phyloP scores from a whole-genome alignment of 1,139 yeast genomes.

The Kurtzmaniella quercitrusa region DNA sequence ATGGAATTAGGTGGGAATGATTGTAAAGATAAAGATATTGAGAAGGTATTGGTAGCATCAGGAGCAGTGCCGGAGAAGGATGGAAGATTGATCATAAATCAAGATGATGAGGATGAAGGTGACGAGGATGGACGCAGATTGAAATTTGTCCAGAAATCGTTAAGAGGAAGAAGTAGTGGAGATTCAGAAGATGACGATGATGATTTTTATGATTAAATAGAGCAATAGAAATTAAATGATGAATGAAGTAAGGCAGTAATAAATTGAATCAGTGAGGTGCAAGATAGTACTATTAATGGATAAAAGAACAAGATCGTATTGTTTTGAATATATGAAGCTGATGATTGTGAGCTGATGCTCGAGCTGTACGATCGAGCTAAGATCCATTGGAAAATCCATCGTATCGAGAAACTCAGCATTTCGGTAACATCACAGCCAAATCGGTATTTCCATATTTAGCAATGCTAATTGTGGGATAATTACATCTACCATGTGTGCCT shows the following conservation, averaged over 20 bases:
- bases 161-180: conserved; percentile 28
- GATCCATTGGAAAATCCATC: too few species aligned
- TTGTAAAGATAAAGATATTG: conserved; percentile 64
- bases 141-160: conserved; percentile 53
- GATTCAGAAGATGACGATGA: conserved; percentile 31
- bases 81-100: conserved; percentile 59
- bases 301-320: too few species aligned
- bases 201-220: conserved; percentile 41
- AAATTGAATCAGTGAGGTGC: too few species aligned
- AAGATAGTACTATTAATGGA: too few species aligned
- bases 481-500: too few species aligned
- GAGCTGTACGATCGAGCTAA: too few species aligned
- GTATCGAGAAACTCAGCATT: too few species aligned
- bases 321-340: too few species aligned
- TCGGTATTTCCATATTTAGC: too few species aligned
- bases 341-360: too few species aligned
- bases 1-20: conserved; percentile 82
- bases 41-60: conserved; percentile 58
- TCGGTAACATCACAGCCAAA: too few species aligned
- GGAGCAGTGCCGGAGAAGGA: conserved; percentile 66
- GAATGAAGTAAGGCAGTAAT: background rate
- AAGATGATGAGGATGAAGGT: conserved; percentile 47
- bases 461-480: too few species aligned
- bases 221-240: background rate
- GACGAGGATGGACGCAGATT: conserved; percentile 42